Percentiles rank a stretch among this genome's conserved stretches.
Conservation (phyloP, 805 yeast genomes). For the Lachancea waltii region DNA sequence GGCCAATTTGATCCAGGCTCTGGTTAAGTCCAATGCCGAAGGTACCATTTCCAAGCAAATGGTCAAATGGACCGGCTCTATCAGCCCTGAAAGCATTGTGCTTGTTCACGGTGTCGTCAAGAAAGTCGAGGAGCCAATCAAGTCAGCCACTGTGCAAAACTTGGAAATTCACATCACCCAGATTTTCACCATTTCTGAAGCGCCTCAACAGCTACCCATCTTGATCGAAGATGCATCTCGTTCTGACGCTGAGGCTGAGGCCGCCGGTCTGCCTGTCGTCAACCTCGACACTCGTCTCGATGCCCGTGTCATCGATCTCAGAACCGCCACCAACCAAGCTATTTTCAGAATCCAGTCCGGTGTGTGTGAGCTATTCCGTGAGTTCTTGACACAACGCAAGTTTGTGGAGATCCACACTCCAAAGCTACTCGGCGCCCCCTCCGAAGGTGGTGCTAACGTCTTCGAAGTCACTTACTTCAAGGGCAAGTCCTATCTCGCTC, state of each 20-base stretch:
- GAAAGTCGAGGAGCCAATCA: constrained; percentile 80
- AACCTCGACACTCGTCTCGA: constrained; percentile 95
- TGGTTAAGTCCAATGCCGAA: constrained; percentile 68
- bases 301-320: constrained; percentile 88
- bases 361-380: constrained; percentile 82
- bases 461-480: constrained; percentile 92
- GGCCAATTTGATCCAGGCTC: constrained; percentile 71
- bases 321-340: constrained; percentile 97
- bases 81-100: constrained; percentile 86
- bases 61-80: constrained; percentile 90
- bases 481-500: constrained; percentile 89
- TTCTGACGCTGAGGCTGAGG: constrained; percentile 90
- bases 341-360: constrained; percentile 92
- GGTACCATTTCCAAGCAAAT: constrained; percentile 78
- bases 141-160: constrained; percentile 86
- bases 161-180: constrained; percentile 75
- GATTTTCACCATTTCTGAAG: constrained; percentile 71
- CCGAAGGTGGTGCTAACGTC: constrained; percentile 97
- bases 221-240: constrained; percentile 95
- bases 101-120: constrained; percentile 78
- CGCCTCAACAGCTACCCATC: constrained; percentile 90
- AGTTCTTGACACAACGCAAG: constrained; percentile 58
- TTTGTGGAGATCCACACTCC: constrained; percentile 96
- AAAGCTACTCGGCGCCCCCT: constrained; percentile 87
- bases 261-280: constrained; percentile 84